Base-by-base conservation (phyloP, 345 rosid genomes). In the Melaleuca alternifolia region DNA sequence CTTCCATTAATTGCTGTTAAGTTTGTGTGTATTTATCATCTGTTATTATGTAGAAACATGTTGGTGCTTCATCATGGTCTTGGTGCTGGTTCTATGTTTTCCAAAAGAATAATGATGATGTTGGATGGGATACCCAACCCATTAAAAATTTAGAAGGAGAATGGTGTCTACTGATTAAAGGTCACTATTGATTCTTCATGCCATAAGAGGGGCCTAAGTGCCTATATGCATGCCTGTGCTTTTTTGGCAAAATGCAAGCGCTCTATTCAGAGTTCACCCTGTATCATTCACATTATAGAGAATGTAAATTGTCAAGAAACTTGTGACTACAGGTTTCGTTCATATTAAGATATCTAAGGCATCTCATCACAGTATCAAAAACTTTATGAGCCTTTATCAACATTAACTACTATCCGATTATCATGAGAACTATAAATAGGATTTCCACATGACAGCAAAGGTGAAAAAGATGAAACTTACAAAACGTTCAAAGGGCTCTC, bases 401-500 rank as follows among this genome's bases (percentile, higher is more conserved):
- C 52, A 48, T 82, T 28, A 20, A 54, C 54, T 50, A n/a, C n/a
- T 82, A 24, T 51, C 83, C 18, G 5, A n/a, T 21, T 59, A 65
- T 33, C 12, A 51, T 21, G 23, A 37, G 77, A 33, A 65, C 44
- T 10, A 57, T 44, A 71, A 7, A 37, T 83, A 37, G 51, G 83
- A 59, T 44, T 50, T 87, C 76, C 12, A 53, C 51, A 59, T 10
- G 28, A 9, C 24, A 82, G 56, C 75, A 84, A 1, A 83, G 30
- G 3, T 51, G 33, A 76, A n/a, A 53, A 3, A 62, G 79, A 93
- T 30, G 16, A 83, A 83, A 52, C 98, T 94, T 93, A 97, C 99
- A 83, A 97, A 96, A 87, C 99, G 98, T 86, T 94, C 98, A 88
- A 75, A 91, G 53, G 98, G 95, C 86, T 95, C 89, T 37, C 98